Percentiles rank a stretch among this genome's conserved stretches.
Conservation (phyloP, 306 rosid species). For the Acacia confusa region DNA sequence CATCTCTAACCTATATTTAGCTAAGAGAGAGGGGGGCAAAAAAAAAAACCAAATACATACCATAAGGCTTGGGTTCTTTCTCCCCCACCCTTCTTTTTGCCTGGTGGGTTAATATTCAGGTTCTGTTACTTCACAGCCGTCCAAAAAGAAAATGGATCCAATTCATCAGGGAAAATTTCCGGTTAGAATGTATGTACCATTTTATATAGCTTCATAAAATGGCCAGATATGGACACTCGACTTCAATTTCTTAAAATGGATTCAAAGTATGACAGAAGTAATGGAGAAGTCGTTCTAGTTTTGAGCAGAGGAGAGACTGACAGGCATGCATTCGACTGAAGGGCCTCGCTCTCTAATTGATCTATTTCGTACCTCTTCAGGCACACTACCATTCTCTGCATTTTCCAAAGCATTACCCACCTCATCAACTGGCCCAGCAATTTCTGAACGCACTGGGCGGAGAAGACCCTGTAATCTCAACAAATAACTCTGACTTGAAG, state of each 20-base stretch:
- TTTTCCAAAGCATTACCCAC: slow-evolving; percentile 49
- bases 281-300: slow-evolving; percentile 38
- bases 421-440: slow-evolving; percentile 48
- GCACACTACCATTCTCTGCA: slow-evolving; percentile 57
- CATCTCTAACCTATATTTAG: slow-evolving; percentile 39
- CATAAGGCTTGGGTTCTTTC: not conserved
- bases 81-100: not conserved
- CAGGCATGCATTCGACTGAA: slow-evolving; percentile 37
- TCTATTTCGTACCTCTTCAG: slow-evolving; percentile 33
- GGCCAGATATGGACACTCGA: slow-evolving; percentile 39
- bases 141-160: slow-evolving; percentile 37
- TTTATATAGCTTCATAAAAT: slow-evolving; percentile 28
- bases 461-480: slow-evolving; percentile 85
- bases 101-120: not conserved
- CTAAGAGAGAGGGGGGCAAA: not conserved
- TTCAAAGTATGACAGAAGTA: slow-evolving; percentile 46
- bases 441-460: slow-evolving; percentile 66
- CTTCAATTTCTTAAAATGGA: slow-evolving; percentile 41
- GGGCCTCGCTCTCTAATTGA: slow-evolving; percentile 39
- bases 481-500: slow-evolving; percentile 81
- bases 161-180: slow-evolving; percentile 45
- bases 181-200: slow-evolving; percentile 42
- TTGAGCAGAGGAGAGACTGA: slow-evolving; percentile 43
- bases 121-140: slow-evolving; percentile 26
- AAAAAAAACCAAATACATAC: not conserved